Conservation (phyloP, 164 flowering plant species). For the Euptelea pleiosperma region DNA sequence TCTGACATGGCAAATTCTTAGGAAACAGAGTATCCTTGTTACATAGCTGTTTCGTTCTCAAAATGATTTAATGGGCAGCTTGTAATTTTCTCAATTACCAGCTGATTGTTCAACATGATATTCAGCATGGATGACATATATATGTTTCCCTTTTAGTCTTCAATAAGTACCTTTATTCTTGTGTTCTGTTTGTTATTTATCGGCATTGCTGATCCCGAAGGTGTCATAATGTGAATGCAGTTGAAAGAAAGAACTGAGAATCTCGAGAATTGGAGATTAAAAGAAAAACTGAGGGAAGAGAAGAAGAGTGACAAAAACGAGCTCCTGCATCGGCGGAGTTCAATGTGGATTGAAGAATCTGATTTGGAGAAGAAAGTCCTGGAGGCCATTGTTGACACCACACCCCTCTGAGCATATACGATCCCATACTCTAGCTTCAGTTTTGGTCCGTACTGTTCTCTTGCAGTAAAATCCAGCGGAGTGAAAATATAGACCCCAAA, state of each 20-base stretch:
- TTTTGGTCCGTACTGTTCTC: no score
- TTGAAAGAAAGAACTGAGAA: constrained; percentile 69
- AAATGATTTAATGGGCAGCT: no score
- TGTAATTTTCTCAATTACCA: no score
- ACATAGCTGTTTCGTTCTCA: no score
- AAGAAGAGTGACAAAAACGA: constrained; percentile 53
- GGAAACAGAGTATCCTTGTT: no score
- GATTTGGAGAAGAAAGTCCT: constrained; percentile 41
- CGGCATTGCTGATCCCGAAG: background rate
- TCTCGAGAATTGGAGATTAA: constrained; percentile 63
- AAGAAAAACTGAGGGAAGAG: constrained; percentile 39
- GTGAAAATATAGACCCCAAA: no score
- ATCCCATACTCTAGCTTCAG: background rate
- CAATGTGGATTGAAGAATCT: constrained; percentile 55
- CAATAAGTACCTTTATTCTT: background rate
- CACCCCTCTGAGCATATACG: constrained; percentile 22
- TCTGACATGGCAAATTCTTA: no score
- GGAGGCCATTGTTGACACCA: constrained; percentile 33
- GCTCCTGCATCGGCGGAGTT: constrained; percentile 57
- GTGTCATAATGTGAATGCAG: constrained; percentile 28
- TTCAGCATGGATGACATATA: no score
- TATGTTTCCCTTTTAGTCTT: background rate
- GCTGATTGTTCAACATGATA: no score
- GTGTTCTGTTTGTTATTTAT: no score
- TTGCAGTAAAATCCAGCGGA: no score